These are phyloP conservation scores for Boletales sp. DNA, from an alignment of 768 basidiomycete species.

Conservation along the genomic window DNA sequence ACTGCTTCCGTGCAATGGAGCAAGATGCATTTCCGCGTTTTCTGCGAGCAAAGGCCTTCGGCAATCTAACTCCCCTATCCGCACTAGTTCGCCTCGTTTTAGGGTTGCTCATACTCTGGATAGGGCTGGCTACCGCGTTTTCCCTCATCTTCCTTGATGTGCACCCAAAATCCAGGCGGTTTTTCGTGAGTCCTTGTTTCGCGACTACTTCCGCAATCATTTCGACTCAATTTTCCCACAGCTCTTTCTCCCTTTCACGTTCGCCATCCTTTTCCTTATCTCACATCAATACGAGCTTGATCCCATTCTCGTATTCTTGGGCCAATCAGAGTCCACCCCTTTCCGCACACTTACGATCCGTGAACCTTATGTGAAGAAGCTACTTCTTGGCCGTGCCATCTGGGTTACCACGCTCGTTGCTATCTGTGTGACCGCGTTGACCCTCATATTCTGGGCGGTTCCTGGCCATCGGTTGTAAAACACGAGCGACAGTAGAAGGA, in stretches of 20 bases:
- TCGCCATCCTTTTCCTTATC: conserved; percentile 87
- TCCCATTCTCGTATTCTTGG: conserved; percentile 90
- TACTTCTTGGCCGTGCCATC: conserved; percentile 84
- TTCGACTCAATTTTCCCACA: conserved; percentile 29
- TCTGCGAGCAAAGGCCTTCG: conserved; percentile 95
- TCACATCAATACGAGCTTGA: conserved; percentile 98
- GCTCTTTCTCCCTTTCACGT: conserved; percentile 92
- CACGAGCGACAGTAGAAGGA: conserved; percentile 4
- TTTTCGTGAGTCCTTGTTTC: conserved; percentile 72
- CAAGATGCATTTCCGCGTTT: conserved; percentile 94
- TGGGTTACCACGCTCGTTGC: conserved; percentile 86
- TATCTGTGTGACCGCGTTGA: conserved; percentile 71
- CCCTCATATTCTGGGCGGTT: conserved; percentile 93
- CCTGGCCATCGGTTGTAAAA: conserved; percentile 68
- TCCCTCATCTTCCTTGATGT: conserved; percentile 92
- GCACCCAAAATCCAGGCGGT: conserved; percentile 84
- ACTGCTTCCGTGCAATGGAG: conserved; percentile 94
- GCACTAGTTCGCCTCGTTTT: conserved; percentile 81
- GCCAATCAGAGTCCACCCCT: conserved; percentile 93
- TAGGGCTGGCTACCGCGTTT: conserved; percentile 89
- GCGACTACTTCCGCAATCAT: neutral
- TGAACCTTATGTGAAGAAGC: conserved; percentile 91
- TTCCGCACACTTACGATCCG: conserved; percentile 90
- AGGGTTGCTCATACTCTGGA: conserved; percentile 88
- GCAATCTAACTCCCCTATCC: conserved; percentile 90